Evolutionary conservation across 805 yeast genomes (phyloP).

Genomic region (Lachancea mirantina): DNA sequence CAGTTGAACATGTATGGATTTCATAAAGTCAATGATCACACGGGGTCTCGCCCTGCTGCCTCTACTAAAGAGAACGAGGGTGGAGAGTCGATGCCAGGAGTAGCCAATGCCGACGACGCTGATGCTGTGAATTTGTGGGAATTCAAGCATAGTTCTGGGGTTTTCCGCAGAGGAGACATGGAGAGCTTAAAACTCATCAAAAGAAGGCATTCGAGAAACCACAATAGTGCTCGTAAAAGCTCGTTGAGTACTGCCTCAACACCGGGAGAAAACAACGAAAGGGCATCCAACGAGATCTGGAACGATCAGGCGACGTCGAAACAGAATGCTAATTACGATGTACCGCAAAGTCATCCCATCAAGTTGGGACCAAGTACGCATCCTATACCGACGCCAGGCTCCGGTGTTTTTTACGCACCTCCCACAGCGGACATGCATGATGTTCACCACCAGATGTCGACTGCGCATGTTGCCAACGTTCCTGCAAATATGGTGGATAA

Average conservation of each 20-base stretch:
- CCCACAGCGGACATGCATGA: slow-evolving; percentile 5
- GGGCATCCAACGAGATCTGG: no score
- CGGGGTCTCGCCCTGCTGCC: slow-evolving; percentile 3
- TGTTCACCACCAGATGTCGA: slow-evolving; percentile 9
- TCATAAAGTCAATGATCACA: slow-evolving; percentile 46
- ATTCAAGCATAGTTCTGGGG: slow-evolving; percentile 74
- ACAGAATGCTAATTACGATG: slow-evolving; percentile 2
- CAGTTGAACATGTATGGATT: slow-evolving; percentile 89
- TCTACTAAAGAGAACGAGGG: slow-evolving; percentile 8
- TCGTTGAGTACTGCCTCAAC: slow-evolving; percentile 6
- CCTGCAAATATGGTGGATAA: slow-evolving; percentile 36
- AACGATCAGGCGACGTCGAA: slow-evolving; percentile 1
- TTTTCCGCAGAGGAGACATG: slow-evolving; percentile 73
- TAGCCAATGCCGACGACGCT: slow-evolving; percentile 3
- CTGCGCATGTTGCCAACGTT: slow-evolving; percentile 30
- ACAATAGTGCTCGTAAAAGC: slow-evolving; percentile 16
- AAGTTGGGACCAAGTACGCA: not conserved
- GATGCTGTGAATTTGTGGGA: slow-evolving; percentile 55
- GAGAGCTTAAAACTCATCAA: slow-evolving; percentile 70
- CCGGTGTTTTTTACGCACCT: not conserved
- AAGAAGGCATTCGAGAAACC: slow-evolving; percentile 52
- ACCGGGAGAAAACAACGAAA: slow-evolving; percentile 1
- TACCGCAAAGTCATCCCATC: slow-evolving; percentile 1
- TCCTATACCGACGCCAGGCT: slow-evolving; percentile 1
- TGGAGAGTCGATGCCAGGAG: not conserved